Evolutionary conservation across 176 grass and related monocot species (phyloP), one percentile per base, ranked within the genome.

Genomic region (Oropetium thomaeum): DNA sequence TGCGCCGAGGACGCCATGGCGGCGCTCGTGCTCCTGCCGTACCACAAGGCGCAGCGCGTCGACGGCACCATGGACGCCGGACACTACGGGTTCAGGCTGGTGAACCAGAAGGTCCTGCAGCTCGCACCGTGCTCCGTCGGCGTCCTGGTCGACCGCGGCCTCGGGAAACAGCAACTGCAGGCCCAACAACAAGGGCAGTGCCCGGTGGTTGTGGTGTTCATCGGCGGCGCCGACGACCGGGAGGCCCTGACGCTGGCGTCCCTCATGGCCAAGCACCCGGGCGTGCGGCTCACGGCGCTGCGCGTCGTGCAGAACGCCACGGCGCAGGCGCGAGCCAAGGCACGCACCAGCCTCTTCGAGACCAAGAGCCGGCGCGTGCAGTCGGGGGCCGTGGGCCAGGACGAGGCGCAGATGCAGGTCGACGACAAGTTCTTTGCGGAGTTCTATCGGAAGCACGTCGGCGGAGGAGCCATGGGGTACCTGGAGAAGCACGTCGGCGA

Each of bases 51-150:
- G 7, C 89, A 89, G 52, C 77, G 73, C 30, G 26, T 67, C 9
- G 92, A 92, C 26, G 92, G 92, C 1, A 63, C 7, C 64, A 92
- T 96, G 86, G 89, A 96, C 10, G 4, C 22, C 0, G 86, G 92
- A 1, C 83, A 87, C 62, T 33, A 54, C 4, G 89, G 89, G 0
- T 89, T 92, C 64, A 64, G 83, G 4, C 68, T 74, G 2, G 89
- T 96, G 11, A 96, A 96, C 81, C 80, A 89, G 73, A 89, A 91
- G 86, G 92, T 96, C 54, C 27, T 96, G 9, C 88, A 89, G 29
- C 80, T 91, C 10, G 79, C 92, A 12, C 82, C 92, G 0, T 96
- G 92, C 88, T 91, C 88, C 0, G 88, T 96, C 2, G 83, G 67
- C 15, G 84, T 96, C n/a, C 47, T 96, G 15, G 86, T 96, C 20